These are phyloP conservation scores for Pilobolus umbonatus DNA, from an alignment of 192 early-diverging fungal genomes.

Conservation along the genomic window DNA sequence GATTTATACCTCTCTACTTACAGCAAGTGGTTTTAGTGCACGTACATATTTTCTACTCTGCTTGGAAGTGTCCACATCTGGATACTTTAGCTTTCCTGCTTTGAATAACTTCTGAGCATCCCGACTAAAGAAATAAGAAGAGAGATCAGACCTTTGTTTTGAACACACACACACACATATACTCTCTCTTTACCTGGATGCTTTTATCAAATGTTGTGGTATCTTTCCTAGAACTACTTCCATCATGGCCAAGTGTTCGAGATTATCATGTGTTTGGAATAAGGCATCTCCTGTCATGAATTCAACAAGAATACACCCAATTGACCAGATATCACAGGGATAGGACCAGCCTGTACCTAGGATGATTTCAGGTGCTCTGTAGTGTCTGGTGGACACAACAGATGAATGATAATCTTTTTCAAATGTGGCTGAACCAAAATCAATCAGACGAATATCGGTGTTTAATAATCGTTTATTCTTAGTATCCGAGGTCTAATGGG, in stretches of 20 bases:
- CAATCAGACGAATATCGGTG: constrained; percentile 86
- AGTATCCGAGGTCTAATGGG: background rate
- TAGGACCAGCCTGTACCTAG: constrained; percentile 91
- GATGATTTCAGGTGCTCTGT: constrained; percentile 97
- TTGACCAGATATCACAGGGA: constrained; percentile 97
- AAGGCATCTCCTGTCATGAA: constrained; percentile 93
- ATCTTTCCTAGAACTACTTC: constrained; percentile 79
- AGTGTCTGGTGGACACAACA: constrained; percentile 94
- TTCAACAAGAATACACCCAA: constrained; percentile 97
- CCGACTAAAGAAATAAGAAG: constrained; percentile 26
- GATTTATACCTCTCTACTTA: constrained; percentile 20
- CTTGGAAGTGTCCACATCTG: constrained; percentile 49
- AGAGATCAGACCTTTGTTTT: constrained; percentile 5
- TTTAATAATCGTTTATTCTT: constrained; percentile 47
- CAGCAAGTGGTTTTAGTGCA: constrained; percentile 49
- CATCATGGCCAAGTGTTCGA: constrained; percentile 99
- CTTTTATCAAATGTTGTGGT: constrained; percentile 60
- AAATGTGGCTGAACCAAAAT: constrained; percentile 96
- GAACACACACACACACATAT: background rate
- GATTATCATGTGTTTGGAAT: constrained; percentile 97
- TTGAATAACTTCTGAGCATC: constrained; percentile 54
- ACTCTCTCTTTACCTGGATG: constrained; percentile 47
- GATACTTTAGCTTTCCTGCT: constrained; percentile 45
- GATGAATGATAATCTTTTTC: constrained; percentile 90
- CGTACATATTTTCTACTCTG: constrained; percentile 62